These are phyloP conservation scores for Colletotrichum filicis DNA, from an alignment of 2,329 filamentous ascomycete genomes.

Conservation along the genomic window DNA sequence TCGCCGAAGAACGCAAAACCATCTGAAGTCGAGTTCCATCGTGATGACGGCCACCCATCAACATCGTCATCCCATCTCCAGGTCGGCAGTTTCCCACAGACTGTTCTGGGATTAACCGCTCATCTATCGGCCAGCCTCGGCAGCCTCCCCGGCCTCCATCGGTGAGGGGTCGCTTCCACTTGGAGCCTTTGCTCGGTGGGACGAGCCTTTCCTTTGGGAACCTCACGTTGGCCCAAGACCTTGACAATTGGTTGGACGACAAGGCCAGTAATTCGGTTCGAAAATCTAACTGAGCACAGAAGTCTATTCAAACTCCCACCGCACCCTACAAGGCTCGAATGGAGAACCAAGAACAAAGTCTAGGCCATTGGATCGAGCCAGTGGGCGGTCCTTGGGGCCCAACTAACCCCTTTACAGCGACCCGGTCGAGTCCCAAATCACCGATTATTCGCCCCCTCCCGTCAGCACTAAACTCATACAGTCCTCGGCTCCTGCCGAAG, in stretches of 20 bases:
- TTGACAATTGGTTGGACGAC: background rate
- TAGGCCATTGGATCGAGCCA: background rate
- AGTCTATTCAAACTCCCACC: background rate
- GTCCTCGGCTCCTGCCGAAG: constrained; percentile 21
- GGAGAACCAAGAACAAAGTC: background rate
- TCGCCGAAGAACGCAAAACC: background rate
- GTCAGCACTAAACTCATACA: constrained; percentile 3
- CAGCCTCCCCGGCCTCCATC: background rate
- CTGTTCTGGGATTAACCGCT: background rate
- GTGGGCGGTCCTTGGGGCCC: background rate
- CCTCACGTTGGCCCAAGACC: too few relatives aligned
- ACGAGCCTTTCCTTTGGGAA: background rate
- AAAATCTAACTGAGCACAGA: background rate
- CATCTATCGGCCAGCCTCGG: background rate
- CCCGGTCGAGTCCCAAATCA: background rate
- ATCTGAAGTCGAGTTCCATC: background rate
- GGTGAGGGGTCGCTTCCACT: background rate
- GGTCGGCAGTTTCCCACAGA: background rate
- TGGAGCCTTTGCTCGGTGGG: background rate
- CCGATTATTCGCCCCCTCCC: background rate
- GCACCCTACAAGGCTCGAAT: constrained; percentile 2
- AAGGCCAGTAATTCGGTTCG: background rate
- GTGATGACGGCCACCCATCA: background rate
- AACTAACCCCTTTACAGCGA: background rate
- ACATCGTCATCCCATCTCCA: background rate